Percentiles rank a stretch among this genome's conserved stretches.
Conservation (phyloP, 176 grass and related monocot genomes). For the Puccinellia tenuiflora region DNA sequence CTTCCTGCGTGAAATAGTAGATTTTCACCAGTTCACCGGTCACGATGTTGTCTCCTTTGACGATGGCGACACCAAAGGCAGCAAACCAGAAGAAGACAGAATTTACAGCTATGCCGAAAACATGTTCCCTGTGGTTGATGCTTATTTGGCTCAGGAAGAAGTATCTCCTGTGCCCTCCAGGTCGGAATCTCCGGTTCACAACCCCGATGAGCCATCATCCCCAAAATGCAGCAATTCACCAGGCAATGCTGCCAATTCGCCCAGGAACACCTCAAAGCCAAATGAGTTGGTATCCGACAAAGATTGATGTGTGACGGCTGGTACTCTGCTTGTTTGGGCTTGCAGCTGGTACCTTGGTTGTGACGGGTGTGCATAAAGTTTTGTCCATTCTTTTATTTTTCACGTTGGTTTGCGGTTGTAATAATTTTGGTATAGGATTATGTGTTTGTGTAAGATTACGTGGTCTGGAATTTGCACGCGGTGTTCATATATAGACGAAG, state of each 20-base stretch:
- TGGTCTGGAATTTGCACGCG: not conserved
- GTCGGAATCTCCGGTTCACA: not conserved
- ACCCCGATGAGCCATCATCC: not conserved
- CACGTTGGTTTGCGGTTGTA: not conserved
- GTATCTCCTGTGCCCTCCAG: slow-evolving; percentile 17
- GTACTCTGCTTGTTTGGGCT: not conserved
- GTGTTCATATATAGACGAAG: not conserved
- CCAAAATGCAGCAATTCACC: not conserved
- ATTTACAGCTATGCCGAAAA: not conserved
- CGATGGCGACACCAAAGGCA: slow-evolving; percentile 23
- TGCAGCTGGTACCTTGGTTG: not conserved
- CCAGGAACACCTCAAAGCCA: not conserved
- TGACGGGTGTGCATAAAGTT: slow-evolving; percentile 30
- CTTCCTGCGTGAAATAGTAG: slow-evolving; percentile 58
- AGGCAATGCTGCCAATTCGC: not conserved
- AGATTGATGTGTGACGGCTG: not conserved
- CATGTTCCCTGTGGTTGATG: slow-evolving; percentile 14
- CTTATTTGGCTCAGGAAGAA: slow-evolving; percentile 31
- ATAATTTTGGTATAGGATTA: not conserved
- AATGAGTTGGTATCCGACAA: slow-evolving; percentile 2
- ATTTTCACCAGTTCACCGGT: slow-evolving; percentile 52
- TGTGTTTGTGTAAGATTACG: not conserved
- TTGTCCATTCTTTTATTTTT: slow-evolving; percentile 22
- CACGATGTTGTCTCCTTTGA: slow-evolving; percentile 28
- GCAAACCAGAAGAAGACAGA: slow-evolving; percentile 5